phyloP scores from a whole-genome alignment of 2,329 filamentous ascomycete genomes.

The Coleophoma eucalyptorum region DNA sequence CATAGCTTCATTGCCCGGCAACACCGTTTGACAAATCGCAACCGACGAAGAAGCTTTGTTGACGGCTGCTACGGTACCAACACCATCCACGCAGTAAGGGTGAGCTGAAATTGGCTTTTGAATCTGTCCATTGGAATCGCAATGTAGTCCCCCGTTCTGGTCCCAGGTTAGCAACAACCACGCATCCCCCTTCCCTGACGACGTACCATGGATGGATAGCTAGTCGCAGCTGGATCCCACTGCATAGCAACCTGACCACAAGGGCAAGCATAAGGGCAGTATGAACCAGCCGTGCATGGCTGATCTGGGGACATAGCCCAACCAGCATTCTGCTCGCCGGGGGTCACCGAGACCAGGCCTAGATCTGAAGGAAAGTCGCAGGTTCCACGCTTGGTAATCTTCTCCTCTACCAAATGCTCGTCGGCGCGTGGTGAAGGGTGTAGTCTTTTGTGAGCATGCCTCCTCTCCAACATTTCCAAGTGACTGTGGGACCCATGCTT shows the following conservation, averaged over 20 bases:
- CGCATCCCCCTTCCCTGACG: background rate
- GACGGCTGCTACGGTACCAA: conserved; percentile 58
- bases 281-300: conserved; percentile 60
- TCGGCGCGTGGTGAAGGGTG: conserved; percentile 19
- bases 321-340: conserved; percentile 60
- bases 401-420: conserved; percentile 6
- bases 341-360: conserved; percentile 66
- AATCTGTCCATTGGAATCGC: conserved; percentile 61
- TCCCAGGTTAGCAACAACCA: conserved; percentile 7
- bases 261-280: conserved; percentile 75
- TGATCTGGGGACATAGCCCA: conserved; percentile 80
- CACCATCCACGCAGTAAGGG: conserved; percentile 68
- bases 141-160: conserved; percentile 72
- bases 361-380: conserved; percentile 66
- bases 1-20: conserved; percentile 80
- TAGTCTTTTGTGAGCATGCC: conserved; percentile 18
- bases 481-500: conserved; percentile 19
- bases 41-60: conserved; percentile 62
- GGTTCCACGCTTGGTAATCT: conserved; percentile 26
- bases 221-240: conserved; percentile 67
- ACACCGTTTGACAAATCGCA: conserved; percentile 75
- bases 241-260: conserved; percentile 74
- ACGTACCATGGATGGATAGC: conserved; percentile 71
- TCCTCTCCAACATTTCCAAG: conserved; percentile 19
- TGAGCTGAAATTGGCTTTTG: conserved; percentile 65